Evolutionary conservation across 1,284 basidiomycete species (phyloP).

Genomic region (Agroathelia rolfsii): DNA sequence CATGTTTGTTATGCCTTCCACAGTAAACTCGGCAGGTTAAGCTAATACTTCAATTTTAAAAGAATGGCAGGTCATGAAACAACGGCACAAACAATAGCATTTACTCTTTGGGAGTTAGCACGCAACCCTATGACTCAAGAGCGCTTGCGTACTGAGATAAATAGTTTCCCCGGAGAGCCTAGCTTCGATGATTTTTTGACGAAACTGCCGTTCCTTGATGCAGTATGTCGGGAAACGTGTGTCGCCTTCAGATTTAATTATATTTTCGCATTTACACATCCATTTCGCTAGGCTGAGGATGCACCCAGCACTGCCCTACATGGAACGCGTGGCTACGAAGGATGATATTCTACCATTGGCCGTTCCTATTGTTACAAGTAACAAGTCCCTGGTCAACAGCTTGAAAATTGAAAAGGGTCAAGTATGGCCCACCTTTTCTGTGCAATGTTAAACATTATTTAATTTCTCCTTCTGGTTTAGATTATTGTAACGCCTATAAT

Average conservation of each 20-base stretch:
- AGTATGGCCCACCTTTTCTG: too few species aligned
- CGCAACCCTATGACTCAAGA: conserved; percentile 36
- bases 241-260: conserved; percentile 23
- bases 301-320: conserved; percentile 28
- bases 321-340: conserved; percentile 24
- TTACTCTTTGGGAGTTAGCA: conserved; percentile 38
- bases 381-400: too few species aligned
- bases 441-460: too few species aligned
- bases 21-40: too few species aligned
- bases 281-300: conserved; percentile 27
- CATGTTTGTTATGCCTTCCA: not conserved
- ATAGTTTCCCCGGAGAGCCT: conserved; percentile 14
- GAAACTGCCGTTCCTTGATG: conserved; percentile 44
- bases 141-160: conserved; percentile 43
- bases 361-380: too few species aligned
- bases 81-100: conserved; percentile 20
- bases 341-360: conserved; percentile 37
- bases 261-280: not conserved
- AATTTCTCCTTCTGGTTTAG: too few species aligned
- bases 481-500: too few species aligned
- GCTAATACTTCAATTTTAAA: not conserved
- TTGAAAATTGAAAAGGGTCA: too few species aligned
- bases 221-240: conserved; percentile 39
- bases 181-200: conserved; percentile 35
- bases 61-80: conserved; percentile 20